These are phyloP conservation scores for slime mould (Dictyostelium discoideum) DNA, from an alignment of 78 protist genomes.

Conservation along the genomic window dicty_2.7 NC_007090.3:4949001-4949500, in stretches of 20 bases:
- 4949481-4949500: constrained; percentile 55
- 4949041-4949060: background rate
- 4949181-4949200: constrained; percentile 50
- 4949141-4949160: constrained; percentile 18
- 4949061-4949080: background rate
- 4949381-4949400: constrained; percentile 39
- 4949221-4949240: constrained; percentile 65
- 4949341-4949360: constrained; percentile 10
- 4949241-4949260: constrained; percentile 72
- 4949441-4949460: constrained; percentile 60
- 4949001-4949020: constrained; percentile 45
- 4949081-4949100: constrained; percentile 40
- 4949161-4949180: constrained; percentile 43
- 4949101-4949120: constrained; percentile 41
- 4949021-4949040: constrained; percentile 7
- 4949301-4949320: constrained; percentile 30
- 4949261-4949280: constrained; percentile 45
- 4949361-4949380: constrained; percentile 39
- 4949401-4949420: constrained; percentile 47
- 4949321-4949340: constrained; percentile 17
- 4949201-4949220: constrained; percentile 38
- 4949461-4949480: constrained; percentile 45
- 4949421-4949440: constrained; percentile 30
- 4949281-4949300: constrained; percentile 35
- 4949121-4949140: constrained; percentile 33